A percentile compares a stretch with the other conserved stretches of the same genome.
Conservation (phyloP, 345 rosid species). For the Sapria himalayana region DNA sequence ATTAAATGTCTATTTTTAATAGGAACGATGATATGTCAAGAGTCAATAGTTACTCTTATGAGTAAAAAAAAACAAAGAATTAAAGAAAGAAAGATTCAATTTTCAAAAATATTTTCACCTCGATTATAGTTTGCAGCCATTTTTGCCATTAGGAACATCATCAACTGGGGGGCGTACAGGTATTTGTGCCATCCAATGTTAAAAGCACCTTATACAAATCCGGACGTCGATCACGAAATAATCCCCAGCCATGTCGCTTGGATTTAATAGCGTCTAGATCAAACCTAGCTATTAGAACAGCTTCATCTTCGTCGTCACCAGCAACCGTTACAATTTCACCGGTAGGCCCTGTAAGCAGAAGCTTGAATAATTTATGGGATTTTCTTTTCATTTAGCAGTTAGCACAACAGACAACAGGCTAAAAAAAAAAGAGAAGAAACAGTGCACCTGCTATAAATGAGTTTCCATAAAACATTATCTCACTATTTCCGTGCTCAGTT, state of each 20-base stretch:
- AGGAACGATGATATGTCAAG: too few relatives aligned
- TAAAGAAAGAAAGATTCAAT: too few relatives aligned
- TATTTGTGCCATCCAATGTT: constrained; percentile 57
- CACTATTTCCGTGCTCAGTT: constrained; percentile 68
- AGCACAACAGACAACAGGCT: neutral
- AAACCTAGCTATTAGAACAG: constrained; percentile 55
- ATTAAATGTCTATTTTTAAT: too few relatives aligned
- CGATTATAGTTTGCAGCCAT: too few relatives aligned
- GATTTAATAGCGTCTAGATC: constrained; percentile 54
- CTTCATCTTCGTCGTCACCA: constrained; percentile 55
- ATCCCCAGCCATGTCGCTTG: constrained; percentile 76
- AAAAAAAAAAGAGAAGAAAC: neutral
- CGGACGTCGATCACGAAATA: constrained; percentile 80
- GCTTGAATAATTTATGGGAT: too few relatives aligned
- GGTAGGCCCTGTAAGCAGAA: constrained; percentile 39
- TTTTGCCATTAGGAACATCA: too few relatives aligned
- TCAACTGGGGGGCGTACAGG: constrained; percentile 14
- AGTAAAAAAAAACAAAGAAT: too few relatives aligned
- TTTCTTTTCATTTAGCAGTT: too few relatives aligned
- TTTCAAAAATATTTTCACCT: too few relatives aligned
- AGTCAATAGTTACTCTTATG: too few relatives aligned
- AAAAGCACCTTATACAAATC: constrained; percentile 73
- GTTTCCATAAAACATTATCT: constrained; percentile 66
- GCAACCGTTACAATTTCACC: constrained; percentile 65
- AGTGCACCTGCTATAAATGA: constrained; percentile 63